phyloP scores from a whole-genome alignment of 148 eudicot genomes.

The Chenopodium berlandieri region DNA sequence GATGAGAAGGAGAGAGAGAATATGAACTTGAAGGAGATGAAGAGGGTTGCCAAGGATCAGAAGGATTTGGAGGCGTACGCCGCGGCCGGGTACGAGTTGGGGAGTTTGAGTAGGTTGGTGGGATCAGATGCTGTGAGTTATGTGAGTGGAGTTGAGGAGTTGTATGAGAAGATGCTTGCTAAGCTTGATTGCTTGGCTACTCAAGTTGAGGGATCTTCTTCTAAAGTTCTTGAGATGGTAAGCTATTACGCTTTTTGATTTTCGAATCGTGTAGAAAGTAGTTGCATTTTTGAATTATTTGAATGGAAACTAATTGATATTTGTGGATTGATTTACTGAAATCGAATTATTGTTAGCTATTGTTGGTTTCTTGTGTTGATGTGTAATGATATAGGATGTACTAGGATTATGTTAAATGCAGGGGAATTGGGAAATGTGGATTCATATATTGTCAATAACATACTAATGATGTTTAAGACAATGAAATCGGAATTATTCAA shows the following conservation, averaged over 20 bases:
- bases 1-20: slow-evolving; percentile 25
- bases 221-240: slow-evolving; percentile 76
- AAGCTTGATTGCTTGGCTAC: slow-evolving; percentile 59
- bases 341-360: not conserved
- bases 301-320: not conserved
- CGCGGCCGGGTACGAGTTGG: slow-evolving; percentile 53
- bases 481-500: no score
- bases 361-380: not conserved
- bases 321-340: not conserved
- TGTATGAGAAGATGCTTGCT: slow-evolving; percentile 77
- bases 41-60: slow-evolving; percentile 35
- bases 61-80: slow-evolving; percentile 45
- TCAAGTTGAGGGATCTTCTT: slow-evolving; percentile 59
- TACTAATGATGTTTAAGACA: no score
- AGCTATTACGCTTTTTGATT: not conserved
- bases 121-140: slow-evolving; percentile 53
- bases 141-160: slow-evolving; percentile 57
- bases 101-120: slow-evolving; percentile 52
- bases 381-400: not conserved
- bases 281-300: slow-evolving; percentile 1
- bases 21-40: slow-evolving; percentile 35
- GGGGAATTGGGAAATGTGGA: not conserved
- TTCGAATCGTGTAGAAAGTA: not conserved
- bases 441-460: no score
- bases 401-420: not conserved